Base-by-base conservation (phyloP, 169 alveolate genomes). In the Neospora caninum region DNA sequence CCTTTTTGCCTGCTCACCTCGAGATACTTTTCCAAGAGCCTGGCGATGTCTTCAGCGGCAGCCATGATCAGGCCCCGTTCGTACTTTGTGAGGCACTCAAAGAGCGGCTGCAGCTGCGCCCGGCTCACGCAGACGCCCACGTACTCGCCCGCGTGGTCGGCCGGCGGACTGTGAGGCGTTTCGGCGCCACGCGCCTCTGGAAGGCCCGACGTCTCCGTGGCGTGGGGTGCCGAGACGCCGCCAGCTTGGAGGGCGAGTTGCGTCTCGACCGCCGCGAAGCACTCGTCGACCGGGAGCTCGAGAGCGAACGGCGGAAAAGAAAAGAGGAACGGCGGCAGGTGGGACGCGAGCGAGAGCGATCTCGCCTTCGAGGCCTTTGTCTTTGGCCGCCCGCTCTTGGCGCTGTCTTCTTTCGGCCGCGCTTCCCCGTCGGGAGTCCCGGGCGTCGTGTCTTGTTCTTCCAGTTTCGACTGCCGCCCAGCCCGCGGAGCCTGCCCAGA, bases 51-150 rank as follows among this genome's bases (percentile, higher is more conserved):
- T 13, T 41, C 82, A 1, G 93, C 93, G 6, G 93, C 93, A 7
- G 93, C 93, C 53, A 88, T 67, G 54, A 88, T 88, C 39, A 88
- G 53, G 31, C 93, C 93, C 36, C 93, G 27, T 6, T 88, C 93
- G 54, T 88, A 88, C 42, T 70, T 88, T 36, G 2, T 25, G 27
- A 88, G 36, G 53, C 93, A 88, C 31, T 36, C 84, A 41, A 64
- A 49, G 34, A 88, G 64, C 2, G 87, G 84, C 93, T 67, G 84
- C 87, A 64, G 25, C 58, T 88, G 84, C 27, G 69, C 89, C 38
- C 89, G n/a, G 34, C 67, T 82, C 89, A 82, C 89, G 25, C 67
- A 82, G 2, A 82, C 67, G 36, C 89, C 89, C 34, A 82, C 89
- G 64, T 82, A 82, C 67, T 82, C 89, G 31, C 22, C 88, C 2